Conservation (phyloP, 176 grass and related monocot species). For the Echinochloa phyllopogon region DNA sequence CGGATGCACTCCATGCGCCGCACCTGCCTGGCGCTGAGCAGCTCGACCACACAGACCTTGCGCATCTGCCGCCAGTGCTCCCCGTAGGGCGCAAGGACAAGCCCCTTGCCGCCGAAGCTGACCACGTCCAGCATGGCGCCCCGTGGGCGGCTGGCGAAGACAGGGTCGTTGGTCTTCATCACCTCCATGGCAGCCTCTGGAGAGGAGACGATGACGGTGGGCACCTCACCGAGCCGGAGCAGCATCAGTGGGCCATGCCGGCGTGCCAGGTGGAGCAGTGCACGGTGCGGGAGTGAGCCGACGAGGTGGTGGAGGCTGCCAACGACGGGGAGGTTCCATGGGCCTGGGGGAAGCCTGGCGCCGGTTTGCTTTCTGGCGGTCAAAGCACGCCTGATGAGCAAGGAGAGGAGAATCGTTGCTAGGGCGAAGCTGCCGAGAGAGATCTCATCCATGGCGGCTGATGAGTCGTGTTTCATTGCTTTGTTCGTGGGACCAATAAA, state of each 20-base stretch:
- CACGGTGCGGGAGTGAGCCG: slow-evolving; percentile 39
- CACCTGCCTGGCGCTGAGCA: slow-evolving; percentile 47
- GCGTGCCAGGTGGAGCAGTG: slow-evolving; percentile 35
- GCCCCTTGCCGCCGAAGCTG: slow-evolving; percentile 35
- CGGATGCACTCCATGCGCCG: slow-evolving; percentile 37
- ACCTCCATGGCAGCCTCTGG: slow-evolving; percentile 42
- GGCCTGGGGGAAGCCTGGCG: slow-evolving; percentile 47
- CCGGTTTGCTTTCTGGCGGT: neutral
- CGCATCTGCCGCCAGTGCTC: slow-evolving; percentile 51
- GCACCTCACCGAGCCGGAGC: slow-evolving; percentile 42
- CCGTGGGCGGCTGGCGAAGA: slow-evolving; percentile 39
- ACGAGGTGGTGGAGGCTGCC: slow-evolving; percentile 57
- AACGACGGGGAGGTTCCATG: slow-evolving; percentile 49
- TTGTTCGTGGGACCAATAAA: too few species aligned
- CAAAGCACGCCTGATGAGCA: neutral
- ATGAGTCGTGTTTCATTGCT: neutral
- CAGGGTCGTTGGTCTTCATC: slow-evolving; percentile 40
- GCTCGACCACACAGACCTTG: slow-evolving; percentile 52
- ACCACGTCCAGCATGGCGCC: slow-evolving; percentile 21
- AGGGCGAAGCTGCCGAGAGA: neutral
- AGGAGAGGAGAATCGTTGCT: neutral
- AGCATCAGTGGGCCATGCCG: slow-evolving; percentile 53
- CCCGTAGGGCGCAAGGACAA: slow-evolving; percentile 47
- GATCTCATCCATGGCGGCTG: slow-evolving; percentile 9
- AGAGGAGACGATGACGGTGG: slow-evolving; percentile 41